A percentile compares a stretch with the other conserved stretches of the same genome.
Conservation (phyloP, 2,329 filamentous ascomycete species). For the Mycosphaerella sp. region DNA sequence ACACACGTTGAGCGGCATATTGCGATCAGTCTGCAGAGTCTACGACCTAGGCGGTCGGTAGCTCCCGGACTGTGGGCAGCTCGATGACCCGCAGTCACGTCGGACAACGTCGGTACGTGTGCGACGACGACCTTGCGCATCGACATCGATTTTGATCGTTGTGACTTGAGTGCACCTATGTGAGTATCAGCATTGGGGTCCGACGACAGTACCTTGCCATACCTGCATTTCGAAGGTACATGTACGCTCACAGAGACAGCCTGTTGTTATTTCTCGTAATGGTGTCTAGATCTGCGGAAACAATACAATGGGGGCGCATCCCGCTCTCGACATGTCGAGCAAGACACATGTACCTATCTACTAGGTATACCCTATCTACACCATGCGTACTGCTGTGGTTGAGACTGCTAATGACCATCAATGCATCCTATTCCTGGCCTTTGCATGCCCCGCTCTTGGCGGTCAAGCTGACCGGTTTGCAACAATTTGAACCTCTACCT, state of each 20-base stretch:
- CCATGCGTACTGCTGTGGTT: neutral
- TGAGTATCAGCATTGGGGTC: slow-evolving; percentile 1
- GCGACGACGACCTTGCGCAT: slow-evolving; percentile 2
- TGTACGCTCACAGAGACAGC: neutral
- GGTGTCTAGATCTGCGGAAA: neutral
- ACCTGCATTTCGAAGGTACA: slow-evolving; percentile 4
- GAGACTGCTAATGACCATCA: too few species aligned
- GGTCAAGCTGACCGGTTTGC: too few species aligned
- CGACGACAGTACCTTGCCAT: neutral
- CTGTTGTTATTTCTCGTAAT: neutral
- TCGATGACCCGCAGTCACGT: slow-evolving; percentile 9
- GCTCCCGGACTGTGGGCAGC: slow-evolving; percentile 5
- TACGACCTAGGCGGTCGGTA: slow-evolving; percentile 7
- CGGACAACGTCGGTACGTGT: slow-evolving; percentile 4
- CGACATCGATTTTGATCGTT: slow-evolving; percentile 4
- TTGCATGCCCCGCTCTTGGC: neutral
- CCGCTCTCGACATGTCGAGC: neutral
- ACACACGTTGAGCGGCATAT: too few species aligned
- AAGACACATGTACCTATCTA: too few species aligned
- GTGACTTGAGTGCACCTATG: slow-evolving; percentile 10
- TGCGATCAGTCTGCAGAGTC: too few species aligned
- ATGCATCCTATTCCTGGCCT: neutral
- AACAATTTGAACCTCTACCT: neutral
- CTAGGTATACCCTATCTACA: too few species aligned
- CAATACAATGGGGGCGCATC: neutral